These are phyloP conservation scores for Hypomyces perniciosus DNA, from an alignment of 2,329 filamentous ascomycete genomes.

Conservation along the genomic window DNA sequence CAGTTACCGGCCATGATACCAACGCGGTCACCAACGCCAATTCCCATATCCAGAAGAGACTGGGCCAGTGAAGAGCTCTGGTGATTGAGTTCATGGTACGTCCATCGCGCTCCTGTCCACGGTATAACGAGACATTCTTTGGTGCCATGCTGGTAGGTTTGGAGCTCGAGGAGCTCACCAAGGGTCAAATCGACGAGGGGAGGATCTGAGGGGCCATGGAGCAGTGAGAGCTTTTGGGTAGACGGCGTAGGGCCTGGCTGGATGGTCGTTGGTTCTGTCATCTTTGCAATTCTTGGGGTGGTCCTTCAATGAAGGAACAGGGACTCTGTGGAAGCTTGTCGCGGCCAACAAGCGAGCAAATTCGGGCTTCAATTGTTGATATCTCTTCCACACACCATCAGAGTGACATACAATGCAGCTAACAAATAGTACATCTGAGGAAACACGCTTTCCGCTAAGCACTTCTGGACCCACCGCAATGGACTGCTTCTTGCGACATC, in stretches of 20 bases:
- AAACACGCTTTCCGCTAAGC: no score
- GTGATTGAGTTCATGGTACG: constrained; percentile 58
- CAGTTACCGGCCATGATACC: constrained; percentile 74
- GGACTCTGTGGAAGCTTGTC: background rate
- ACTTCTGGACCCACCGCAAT: background rate
- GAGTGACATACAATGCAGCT: background rate
- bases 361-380: background rate
- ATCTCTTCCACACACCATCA: background rate
- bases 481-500: background rate
- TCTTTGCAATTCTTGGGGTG: background rate
- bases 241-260: constrained; percentile 24
- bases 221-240: constrained; percentile 46
- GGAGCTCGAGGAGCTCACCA: constrained; percentile 65
- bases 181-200: constrained; percentile 66
- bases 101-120: constrained; percentile 71
- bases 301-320: background rate
- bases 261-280: constrained; percentile 23
- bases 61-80: constrained; percentile 57
- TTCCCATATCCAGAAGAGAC: constrained; percentile 60
- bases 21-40: constrained; percentile 62
- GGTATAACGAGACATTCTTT: constrained; percentile 67
- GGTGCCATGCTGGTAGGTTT: constrained; percentile 58
- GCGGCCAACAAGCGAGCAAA: background rate
- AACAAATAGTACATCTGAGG: no score
- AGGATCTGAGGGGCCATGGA: constrained; percentile 63